These are phyloP conservation scores for Penicillium sp. DNA, from an alignment of 2,329 filamentous ascomycete genomes.

Conservation along the genomic window DNA sequence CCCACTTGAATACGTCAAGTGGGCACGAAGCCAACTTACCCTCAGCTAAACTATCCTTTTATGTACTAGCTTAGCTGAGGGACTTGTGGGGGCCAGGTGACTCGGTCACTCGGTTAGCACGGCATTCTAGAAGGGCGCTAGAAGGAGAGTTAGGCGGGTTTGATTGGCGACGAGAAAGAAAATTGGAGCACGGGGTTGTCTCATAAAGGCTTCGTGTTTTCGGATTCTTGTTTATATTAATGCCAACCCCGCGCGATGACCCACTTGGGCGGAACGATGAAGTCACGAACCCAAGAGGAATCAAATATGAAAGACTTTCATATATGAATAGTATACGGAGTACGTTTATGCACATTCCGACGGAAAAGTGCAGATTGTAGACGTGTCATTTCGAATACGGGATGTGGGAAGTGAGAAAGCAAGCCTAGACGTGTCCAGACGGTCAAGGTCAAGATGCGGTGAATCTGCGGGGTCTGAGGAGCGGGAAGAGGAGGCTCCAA, in stretches of 20 bases:
- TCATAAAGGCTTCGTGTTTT: slow-evolving; percentile 7
- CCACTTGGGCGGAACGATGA: slow-evolving; percentile 2
- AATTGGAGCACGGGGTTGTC: background rate
- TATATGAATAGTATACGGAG: no score
- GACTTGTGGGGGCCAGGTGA: slow-evolving; percentile 6
- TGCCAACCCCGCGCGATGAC: background rate
- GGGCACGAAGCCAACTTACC: background rate
- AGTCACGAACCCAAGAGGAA: background rate
- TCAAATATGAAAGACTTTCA: background rate
- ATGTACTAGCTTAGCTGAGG: slow-evolving; percentile 9
- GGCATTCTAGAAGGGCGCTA: slow-evolving; percentile 30
- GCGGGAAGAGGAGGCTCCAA: slow-evolving; percentile 22
- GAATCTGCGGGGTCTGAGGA: slow-evolving; percentile 20
- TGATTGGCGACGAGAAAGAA: slow-evolving; percentile 11
- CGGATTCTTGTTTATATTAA: background rate
- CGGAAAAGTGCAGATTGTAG: background rate
- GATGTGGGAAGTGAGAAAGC: background rate
- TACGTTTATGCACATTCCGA: background rate
- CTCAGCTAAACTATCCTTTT: background rate
- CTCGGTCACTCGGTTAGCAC: slow-evolving; percentile 6
- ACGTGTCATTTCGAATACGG: background rate
- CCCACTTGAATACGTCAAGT: background rate
- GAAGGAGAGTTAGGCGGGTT: slow-evolving; percentile 11
- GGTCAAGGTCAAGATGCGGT: slow-evolving; percentile 17
- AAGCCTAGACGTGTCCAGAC: slow-evolving; percentile 8